Conservation (phyloP, 371 early-diverging fungal species). For the Mucor irregularis region DNA sequence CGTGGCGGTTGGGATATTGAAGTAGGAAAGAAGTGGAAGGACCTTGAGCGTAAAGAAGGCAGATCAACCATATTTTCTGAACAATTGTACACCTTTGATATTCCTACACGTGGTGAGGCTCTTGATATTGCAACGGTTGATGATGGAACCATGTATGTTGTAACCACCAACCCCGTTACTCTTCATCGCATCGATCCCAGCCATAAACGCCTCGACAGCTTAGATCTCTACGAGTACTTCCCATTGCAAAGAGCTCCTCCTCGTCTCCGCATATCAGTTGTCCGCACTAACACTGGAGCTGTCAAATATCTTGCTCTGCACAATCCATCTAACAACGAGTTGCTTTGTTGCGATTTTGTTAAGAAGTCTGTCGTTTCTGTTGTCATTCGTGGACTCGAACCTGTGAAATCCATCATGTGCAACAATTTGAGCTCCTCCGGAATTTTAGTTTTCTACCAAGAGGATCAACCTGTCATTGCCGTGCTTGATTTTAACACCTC, state of each 20-base stretch:
- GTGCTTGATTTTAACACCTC: constrained; percentile 65
- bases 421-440: constrained; percentile 44
- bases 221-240: constrained; percentile 80
- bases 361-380: constrained; percentile 58
- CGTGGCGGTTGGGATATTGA: constrained; percentile 68
- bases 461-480: constrained; percentile 52
- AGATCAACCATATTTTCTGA: constrained; percentile 70
- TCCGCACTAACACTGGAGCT: constrained; percentile 30
- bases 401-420: constrained; percentile 60
- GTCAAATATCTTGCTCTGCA: constrained; percentile 62
- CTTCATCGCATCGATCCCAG: constrained; percentile 63
- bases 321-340: constrained; percentile 68
- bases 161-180: constrained; percentile 73
- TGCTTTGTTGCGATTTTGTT: constrained; percentile 65
- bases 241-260: constrained; percentile 71
- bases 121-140: constrained; percentile 63
- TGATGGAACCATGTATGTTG: constrained; percentile 57
- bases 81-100: constrained; percentile 67
- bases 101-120: constrained; percentile 73
- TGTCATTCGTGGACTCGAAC: constrained; percentile 55
- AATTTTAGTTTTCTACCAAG: constrained; percentile 67
- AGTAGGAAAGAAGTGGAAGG: constrained; percentile 53
- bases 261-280: constrained; percentile 54
- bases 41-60: constrained; percentile 71
- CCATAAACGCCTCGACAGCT: constrained; percentile 56